Base-by-base conservation (phyloP, 345 rosid genomes). In the Citrus trifoliata region DNA sequence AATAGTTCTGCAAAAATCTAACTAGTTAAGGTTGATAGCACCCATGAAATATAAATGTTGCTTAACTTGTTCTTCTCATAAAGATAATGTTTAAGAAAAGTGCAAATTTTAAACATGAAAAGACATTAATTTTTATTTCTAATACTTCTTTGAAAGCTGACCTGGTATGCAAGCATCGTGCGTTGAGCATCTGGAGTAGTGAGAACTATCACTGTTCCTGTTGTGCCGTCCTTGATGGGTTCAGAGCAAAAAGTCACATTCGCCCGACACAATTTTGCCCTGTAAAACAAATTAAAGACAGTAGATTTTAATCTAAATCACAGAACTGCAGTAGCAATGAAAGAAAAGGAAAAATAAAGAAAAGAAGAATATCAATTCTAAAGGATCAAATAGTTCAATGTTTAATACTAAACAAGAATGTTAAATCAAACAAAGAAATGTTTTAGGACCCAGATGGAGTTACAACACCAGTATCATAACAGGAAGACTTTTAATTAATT, bases 111-210 rank as follows among this genome's bases (percentile, higher is more conserved):
- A 55, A 75, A 35, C 16, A 61, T 66, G 30, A 77, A 58, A 33
- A 18, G 16, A 67, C 27, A 69, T 70, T 55, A 24, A 42, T 27
- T 68, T 51, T 22, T 19, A 6, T 63, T 18, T n/a, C 7, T 10
- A 19, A 19, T 37, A 25, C 65, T 21, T 56, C 7, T 22, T 51
- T 46, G 46, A 67, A 70, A 35, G 7, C 58, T 78, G 78, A 95
- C 98, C 95, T 87, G 97, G 84, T 95, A 93, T 1, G 98, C 90
- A 86, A 95, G 99, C 99, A 95, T 95, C 25, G 99, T 88, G 78
- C 98, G 92, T 70, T 95, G 98, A 56, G 99, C 99, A 86, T 93
- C 98, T 63, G 97, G 94, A 76, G 99, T 92, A 32, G 99, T 95
- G 61, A 95, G 93, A 85, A 95, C 97, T 67, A 95, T 95, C 83